Evolutionary conservation across 768 basidiomycete species (phyloP), one percentile per base, ranked within the genome.

Genomic region (Pulveroboletus frians): DNA sequence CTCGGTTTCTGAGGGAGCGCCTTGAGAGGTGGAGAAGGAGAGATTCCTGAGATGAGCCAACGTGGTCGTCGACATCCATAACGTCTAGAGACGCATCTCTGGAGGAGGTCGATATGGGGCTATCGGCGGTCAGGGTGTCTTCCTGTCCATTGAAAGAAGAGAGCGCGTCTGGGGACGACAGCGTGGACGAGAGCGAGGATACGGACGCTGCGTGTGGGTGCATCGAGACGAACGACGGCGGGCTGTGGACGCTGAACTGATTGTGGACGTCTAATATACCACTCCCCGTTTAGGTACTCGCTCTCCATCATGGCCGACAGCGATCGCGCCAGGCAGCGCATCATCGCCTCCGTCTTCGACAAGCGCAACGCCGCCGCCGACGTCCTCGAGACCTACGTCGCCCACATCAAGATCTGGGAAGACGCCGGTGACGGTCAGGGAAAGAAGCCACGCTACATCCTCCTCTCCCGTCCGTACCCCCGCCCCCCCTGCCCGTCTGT

Each of bases 351-450:
- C 5, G 85, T 93, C 9, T 95, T 96, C 71, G 80, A 81, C 23
- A 81, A 78, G 59, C 76, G 84, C 49, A 85, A 80, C 61, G 79
- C 80, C 13, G 71, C 73, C 50, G 84, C 84, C 36, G 71, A 71
- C 39, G 70, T 83, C 0, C 85, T 84, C 51, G 92, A 96, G 67
- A 76, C 76, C 17, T 94, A 96, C 65, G 81, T 94, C 50, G 77
- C 84, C 34, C 93, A 94, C 69, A 58, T 95, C 66, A 96, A 94
- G 75, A 91, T 97, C 26, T 92, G 85, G 84, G 95, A 98, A 71
- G 91, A 95, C 58, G 77, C 80, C 39, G 77, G 77, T 8, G 88
- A 87, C 49, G 80, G 79, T 9, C 82, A 80, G 11, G 84, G 80
- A 18, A 76, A 72, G 64, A 98, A 98, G 68, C 85, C 91, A 35